Evolutionary conservation across 2,329 filamentous ascomycete species (phyloP), one percentile per base, ranked within the genome.

Genomic region (Boeremia lycopersici): DNA sequence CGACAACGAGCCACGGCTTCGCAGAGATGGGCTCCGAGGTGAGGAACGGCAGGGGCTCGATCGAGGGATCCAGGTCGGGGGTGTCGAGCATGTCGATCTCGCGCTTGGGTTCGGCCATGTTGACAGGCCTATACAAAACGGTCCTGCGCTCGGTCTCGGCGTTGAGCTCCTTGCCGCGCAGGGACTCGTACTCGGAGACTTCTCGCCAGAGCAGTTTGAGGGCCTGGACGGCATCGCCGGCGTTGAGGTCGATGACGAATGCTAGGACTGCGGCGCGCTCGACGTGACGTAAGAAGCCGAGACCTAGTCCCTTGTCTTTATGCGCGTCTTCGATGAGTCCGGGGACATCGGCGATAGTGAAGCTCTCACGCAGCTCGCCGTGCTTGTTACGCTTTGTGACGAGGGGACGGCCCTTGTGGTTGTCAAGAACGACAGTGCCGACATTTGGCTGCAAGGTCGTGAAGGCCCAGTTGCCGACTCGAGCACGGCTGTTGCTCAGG

Each of bases 1-100:
- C 93, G 38, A 97, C 87, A 5, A 97, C 93, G 68, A 96, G 95
- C 95, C 95, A 99, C 0, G 95, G 93, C 78, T 99, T 99, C 30
- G 85, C 85, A n/a, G 90, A 89, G 62, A 98, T 96, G 35, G 89
- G 86, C n/a, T 90, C 81, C 10, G 84, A 77, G 33, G 75, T 74
- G 30, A 83, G 73, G 23, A 77, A 80, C 35, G 78, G 80, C 17
- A 85, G 74, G 36, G 66, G 63, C 36, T 71, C 60, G 9, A 67
- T 49, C 3, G 66, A 57, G 8, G 60, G 54, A n/a, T 68, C 54
- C n/a, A 71, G 51, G 5, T 62, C 59, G 30, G 69, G 63, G 10
- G 59, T 52, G 36, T 67, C 51, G 43, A 71, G 17, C 53, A 68
- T 36, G 39, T 68, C 59, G 35, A 52, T 45, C 28, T 59, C 36